A percentile compares a stretch with the other conserved stretches of the same genome.
Evolutionary conservation across 2,329 filamentous ascomycete species (phyloP).

Genomic region (Colletotrichum sp.): DNA sequence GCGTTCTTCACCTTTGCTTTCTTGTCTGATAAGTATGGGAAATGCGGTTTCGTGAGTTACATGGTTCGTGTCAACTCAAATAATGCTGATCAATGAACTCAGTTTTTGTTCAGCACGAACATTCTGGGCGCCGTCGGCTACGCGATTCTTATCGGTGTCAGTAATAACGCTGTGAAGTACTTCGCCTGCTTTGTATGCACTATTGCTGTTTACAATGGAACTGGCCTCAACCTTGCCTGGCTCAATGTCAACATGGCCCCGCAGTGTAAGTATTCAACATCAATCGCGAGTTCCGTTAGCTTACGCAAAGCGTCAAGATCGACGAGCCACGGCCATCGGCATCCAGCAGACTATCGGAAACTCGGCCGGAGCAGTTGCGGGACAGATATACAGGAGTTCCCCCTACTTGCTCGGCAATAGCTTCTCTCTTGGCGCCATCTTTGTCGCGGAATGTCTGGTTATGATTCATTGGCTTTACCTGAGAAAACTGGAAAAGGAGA

Average conservation of each 20-base stretch:
- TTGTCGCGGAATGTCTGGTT: background rate
- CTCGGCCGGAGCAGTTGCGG: slow-evolving; percentile 48
- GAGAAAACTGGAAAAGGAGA: background rate
- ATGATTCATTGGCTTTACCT: background rate
- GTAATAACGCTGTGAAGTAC: slow-evolving; percentile 29
- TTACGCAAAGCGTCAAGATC: background rate
- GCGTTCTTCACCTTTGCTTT: background rate
- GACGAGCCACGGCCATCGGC: slow-evolving; percentile 16
- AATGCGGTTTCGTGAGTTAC: background rate
- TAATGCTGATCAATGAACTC: background rate
- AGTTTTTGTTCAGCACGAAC: background rate
- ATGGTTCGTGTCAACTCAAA: background rate
- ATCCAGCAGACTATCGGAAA: slow-evolving; percentile 37
- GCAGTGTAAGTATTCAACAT: slow-evolving; percentile 30
- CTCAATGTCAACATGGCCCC: slow-evolving; percentile 49
- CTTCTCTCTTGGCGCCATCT: background rate
- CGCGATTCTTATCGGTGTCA: background rate
- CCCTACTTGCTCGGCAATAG: slow-evolving; percentile 33
- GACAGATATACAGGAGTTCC: slow-evolving; percentile 36
- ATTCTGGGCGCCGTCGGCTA: background rate
- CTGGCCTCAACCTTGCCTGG: slow-evolving; percentile 54
- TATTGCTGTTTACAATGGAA: slow-evolving; percentile 49
- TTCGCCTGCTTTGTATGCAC: slow-evolving; percentile 54
- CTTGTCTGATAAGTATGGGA: background rate
- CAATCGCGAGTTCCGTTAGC: rapidly evolving